Base-by-base conservation (phyloP, 345 rosid genomes). In the Kandelia obovata region DNA sequence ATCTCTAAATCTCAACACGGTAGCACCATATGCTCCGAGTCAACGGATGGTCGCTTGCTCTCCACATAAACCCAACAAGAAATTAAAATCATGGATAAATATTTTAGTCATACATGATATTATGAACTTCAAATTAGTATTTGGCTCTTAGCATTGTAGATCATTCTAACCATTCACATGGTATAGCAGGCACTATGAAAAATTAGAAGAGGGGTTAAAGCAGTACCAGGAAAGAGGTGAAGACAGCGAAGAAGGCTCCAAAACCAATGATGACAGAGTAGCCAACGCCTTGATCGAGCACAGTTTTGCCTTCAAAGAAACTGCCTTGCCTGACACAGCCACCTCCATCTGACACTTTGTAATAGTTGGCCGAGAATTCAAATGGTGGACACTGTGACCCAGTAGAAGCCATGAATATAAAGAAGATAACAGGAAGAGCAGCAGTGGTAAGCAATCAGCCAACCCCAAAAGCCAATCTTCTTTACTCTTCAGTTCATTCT, bases 181-280 rank as follows among this genome's bases (percentile, higher is more conserved):
- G 17, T 15, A 39, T 10, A 39, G 16, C 5, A 3, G 58, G 15
- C 6, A 55, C 58, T 55, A 10, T 5, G 6, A 13, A 55, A 7
- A 23, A 3, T 2, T 17, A 13, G 10, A 2, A 20, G 17, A 5
- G 13, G 11, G 25, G 32, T 5, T 32, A 7, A 16, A 10, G 5
- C 8, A 23, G 5, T 61, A 92, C 97, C 86, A 93, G 79, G 76
- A 91, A 82, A 71, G 98, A 89, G 60, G 96, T 90, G 83, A 93
- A 89, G 75, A 89, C 27, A 39, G 98, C 98, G 64, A 93, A 90
- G 81, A 93, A 93, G 65, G 90, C 91, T 28, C 98, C 98, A 27
- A 93, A 93, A 28, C 93, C 98, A 63, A 93, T 87, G 65, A 93
- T 86, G 53, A 93, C 88, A 32, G 97, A 83, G 71, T 91, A 91